phyloP scores from a whole-genome alignment of 2,329 filamentous ascomycete genomes.

The Clathrospora elynae region DNA sequence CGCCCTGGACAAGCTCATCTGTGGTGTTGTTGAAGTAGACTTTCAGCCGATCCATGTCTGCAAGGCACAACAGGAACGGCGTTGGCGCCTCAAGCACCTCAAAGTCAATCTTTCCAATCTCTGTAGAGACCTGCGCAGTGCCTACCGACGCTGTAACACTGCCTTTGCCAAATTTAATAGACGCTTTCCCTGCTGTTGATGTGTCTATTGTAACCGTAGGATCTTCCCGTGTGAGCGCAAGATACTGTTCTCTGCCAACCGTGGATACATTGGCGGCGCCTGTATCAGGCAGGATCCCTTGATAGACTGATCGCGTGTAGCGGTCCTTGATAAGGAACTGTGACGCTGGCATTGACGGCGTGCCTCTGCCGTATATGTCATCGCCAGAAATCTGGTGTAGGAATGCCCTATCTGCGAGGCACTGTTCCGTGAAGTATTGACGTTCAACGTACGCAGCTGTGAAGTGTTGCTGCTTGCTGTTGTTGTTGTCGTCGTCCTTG shows the following conservation, averaged over 20 bases:
- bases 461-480: not conserved
- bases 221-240: not conserved
- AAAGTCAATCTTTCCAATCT: not conserved
- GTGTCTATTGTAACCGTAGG: not conserved
- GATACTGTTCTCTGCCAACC: not conserved
- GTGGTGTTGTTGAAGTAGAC: slow-evolving; percentile 1
- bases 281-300: not conserved
- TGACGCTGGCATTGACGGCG: not conserved
- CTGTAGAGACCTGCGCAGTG: not conserved
- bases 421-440: not conserved
- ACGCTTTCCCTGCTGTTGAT: not conserved
- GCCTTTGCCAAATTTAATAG: not conserved
- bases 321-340: not conserved
- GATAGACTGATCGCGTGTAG: not conserved
- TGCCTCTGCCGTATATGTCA: not conserved
- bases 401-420: not conserved
- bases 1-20: not conserved
- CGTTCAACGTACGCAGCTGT: no score
- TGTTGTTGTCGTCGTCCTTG: not conserved
- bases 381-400: not conserved
- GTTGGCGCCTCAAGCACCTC: not conserved
- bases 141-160: not conserved
- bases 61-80: not conserved
- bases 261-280: not conserved
- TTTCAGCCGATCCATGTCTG: not conserved